Conservation (phyloP, 2,329 filamentous ascomycete genomes). For the Neobulgaria alba region DNA sequence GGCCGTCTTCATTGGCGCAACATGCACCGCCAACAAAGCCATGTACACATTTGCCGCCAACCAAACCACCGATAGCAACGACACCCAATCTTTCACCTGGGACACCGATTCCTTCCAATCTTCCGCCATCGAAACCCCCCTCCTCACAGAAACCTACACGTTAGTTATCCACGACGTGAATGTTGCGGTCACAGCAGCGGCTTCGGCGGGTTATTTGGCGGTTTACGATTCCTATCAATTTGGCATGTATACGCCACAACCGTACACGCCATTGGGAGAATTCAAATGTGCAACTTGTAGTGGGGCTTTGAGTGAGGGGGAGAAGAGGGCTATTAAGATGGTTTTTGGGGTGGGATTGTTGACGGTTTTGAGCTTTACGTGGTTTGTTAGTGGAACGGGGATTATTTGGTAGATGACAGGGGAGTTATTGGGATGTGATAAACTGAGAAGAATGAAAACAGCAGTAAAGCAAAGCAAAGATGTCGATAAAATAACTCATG, state of each 20-base stretch:
- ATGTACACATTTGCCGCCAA: slow-evolving; percentile 56
- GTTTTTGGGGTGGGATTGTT: slow-evolving; percentile 45
- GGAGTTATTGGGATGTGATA: no score
- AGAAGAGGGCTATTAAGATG: slow-evolving; percentile 41
- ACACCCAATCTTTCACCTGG: slow-evolving; percentile 46
- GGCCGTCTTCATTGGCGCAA: slow-evolving; percentile 50
- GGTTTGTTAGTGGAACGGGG: slow-evolving; percentile 46
- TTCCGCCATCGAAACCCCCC: slow-evolving; percentile 33
- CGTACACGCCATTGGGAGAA: slow-evolving; percentile 42
- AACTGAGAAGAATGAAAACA: no score
- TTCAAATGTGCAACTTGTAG: slow-evolving; percentile 52
- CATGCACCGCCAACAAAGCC: slow-evolving; percentile 42
- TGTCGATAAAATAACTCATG: no score
- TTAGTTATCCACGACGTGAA: slow-evolving; percentile 54
- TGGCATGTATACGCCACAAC: slow-evolving; percentile 45
- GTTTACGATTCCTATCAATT: slow-evolving; percentile 43
- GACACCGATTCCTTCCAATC: slow-evolving; percentile 44
- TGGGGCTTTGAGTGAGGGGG: slow-evolving; percentile 38
- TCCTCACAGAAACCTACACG: slow-evolving; percentile 49
- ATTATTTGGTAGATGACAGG: slow-evolving; percentile 30
- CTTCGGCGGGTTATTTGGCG: slow-evolving; percentile 47
- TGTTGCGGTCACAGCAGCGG: slow-evolving; percentile 38
- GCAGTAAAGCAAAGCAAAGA: no score
- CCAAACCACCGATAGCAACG: slow-evolving; percentile 47
- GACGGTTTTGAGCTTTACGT: slow-evolving; percentile 53